A percentile compares a stretch with the other conserved stretches of the same genome.
phyloP scores from a whole-genome alignment of 441 rosid species.

The Euphorbia celastroides region DNA sequence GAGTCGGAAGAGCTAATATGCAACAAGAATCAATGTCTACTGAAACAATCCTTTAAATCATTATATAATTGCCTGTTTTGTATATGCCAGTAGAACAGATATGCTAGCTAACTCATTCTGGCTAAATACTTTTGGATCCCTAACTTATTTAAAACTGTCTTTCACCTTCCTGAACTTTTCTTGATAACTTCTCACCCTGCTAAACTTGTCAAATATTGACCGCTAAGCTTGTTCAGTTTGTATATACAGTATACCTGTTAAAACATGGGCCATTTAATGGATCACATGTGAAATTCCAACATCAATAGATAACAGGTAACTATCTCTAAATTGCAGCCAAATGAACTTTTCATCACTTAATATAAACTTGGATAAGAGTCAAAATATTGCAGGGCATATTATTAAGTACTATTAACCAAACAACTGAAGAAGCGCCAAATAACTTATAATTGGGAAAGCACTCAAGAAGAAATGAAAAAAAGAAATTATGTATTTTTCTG shows the following conservation, averaged over 20 bases:
- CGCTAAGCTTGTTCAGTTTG: conserved; percentile 59
- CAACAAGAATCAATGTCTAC: conserved; percentile 19
- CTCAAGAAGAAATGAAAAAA: background rate
- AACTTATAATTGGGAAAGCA: background rate
- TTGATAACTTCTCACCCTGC: no score
- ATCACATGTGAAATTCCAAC: background rate
- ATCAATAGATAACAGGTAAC: background rate
- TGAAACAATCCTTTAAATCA: background rate
- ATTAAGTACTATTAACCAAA: background rate
- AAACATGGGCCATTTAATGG: background rate
- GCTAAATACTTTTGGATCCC: no score
- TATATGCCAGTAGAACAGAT: no score
- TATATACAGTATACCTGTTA: conserved; percentile 80
- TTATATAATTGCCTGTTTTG: conserved; percentile 53
- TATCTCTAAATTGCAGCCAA: no score
- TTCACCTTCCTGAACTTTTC: no score
- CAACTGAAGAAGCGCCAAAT: background rate
- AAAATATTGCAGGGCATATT: background rate
- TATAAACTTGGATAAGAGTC: background rate
- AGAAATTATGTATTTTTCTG: conserved; percentile 35
- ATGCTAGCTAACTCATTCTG: conserved; percentile 74
- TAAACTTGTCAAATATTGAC: no score
- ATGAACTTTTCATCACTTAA: no score
- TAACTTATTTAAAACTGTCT: no score
- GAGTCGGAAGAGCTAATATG: conserved; percentile 61